Base-by-base conservation (phyloP, 768 basidiomycete species). In the Ephemerocybe angulata region DNA sequence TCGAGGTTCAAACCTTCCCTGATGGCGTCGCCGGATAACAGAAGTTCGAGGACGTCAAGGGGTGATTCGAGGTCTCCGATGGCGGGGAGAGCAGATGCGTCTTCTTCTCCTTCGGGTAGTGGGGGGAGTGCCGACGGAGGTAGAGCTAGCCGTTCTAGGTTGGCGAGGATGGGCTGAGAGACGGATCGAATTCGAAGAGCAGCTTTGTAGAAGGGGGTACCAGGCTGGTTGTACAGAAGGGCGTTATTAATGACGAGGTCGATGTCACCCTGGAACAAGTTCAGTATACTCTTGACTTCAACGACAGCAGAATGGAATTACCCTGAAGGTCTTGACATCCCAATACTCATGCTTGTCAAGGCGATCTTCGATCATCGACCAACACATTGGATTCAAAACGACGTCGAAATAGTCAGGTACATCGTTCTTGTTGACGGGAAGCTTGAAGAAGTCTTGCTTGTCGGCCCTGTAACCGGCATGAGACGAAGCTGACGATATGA, bases 401-500 rank as follows among this genome's bases (percentile, higher is more conserved):
- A 97, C 76, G 43, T 92, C 87, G 63, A 88, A 93, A 67, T 99
- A 99, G 64, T 98, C 95, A 1, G 90, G 90, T 0, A 95, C 92
- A 37, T 88, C 83, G 1, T 71, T 73, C 60, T 76, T 85, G 38
- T 85, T 87, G 33, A 98, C 93, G 0, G 95, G 93, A 56, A 86
- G 82, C 56, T 83, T 82, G 72, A 98, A 98, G 58, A 85, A 78
- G 41, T 86, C 86, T 4, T 80, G 72, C 17, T 82, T 80, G 65
- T 98, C 94, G 46, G 81, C 64, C 7, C 93, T 96, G 61, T 3
- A 37, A 38, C 29, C 53, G 21, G 21, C 44, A 21, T 38, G 11
- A 21, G 15, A n/a, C 5, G n/a, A 40, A 41, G 19, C 28, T 13
- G 30, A 48, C 2, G 2, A 11, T 19, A 24, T 8, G 5, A 50